These are phyloP conservation scores for Alternaria brassicae DNA, from an alignment of 2,329 filamentous ascomycete genomes.

Conservation along the genomic window DNA sequence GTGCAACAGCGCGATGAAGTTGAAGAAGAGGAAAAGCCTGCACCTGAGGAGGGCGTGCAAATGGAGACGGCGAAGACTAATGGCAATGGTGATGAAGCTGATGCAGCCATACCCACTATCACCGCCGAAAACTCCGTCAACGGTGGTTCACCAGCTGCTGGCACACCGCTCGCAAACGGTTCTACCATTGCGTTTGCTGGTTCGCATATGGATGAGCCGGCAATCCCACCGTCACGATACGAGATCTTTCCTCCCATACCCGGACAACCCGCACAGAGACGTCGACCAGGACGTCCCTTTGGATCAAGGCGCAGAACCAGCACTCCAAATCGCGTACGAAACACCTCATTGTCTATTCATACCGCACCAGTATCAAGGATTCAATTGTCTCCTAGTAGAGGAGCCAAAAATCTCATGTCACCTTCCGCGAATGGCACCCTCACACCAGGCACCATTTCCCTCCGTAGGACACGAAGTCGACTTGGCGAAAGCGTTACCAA, in stretches of 20 bases:
- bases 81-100: slow-evolving; percentile 24
- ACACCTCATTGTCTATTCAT: slow-evolving; percentile 35
- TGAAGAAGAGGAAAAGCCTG: slow-evolving; percentile 50
- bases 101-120: slow-evolving; percentile 29
- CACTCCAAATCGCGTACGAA: slow-evolving; percentile 43
- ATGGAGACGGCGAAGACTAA: slow-evolving; percentile 41
- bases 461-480: slow-evolving; percentile 53
- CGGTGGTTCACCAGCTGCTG: slow-evolving; percentile 40
- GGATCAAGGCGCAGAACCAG: slow-evolving; percentile 47
- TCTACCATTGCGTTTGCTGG: slow-evolving; percentile 38
- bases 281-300: slow-evolving; percentile 49
- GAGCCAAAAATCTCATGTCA: slow-evolving; percentile 35
- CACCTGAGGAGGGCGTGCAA: slow-evolving; percentile 55
- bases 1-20: slow-evolving; percentile 87
- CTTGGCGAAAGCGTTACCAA: slow-evolving; percentile 52
- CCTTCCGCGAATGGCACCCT: slow-evolving; percentile 42
- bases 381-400: slow-evolving; percentile 40
- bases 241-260: slow-evolving; percentile 77
- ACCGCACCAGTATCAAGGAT: slow-evolving; percentile 44
- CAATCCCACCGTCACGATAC: slow-evolving; percentile 74
- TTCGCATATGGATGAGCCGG: slow-evolving; percentile 43
- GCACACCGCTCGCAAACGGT: slow-evolving; percentile 44
- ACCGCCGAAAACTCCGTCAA: slow-evolving; percentile 39
- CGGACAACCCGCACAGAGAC: slow-evolving; percentile 51
- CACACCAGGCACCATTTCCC: slow-evolving; percentile 39